Evolutionary conservation across 2,329 filamentous ascomycete species (phyloP), one percentile per base, ranked within the genome.

Genomic region (Claviceps cyperi): DNA sequence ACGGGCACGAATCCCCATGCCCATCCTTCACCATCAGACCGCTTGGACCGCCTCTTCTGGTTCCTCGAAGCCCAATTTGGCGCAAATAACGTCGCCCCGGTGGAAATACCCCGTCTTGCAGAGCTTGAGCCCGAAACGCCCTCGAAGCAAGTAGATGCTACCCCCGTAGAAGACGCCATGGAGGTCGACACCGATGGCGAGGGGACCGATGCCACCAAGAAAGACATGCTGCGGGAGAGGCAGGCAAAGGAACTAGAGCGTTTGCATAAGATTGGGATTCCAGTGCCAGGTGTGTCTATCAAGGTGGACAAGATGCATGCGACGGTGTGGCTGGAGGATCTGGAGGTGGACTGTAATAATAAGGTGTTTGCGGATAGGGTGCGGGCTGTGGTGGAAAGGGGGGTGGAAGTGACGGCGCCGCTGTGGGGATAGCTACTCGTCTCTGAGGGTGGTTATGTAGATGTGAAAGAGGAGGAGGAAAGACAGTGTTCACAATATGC

Each of bases 11-110:
- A 95, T 62, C 84, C 83, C 0, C 88, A 94, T 65, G 77, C 83
- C 13, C 77, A 84, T 43, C 68, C 88, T 41, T 77, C 77, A 9
- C 75, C 89, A 0, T 74, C 83, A 43, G 87, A 94, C 58, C 84
- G 87, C 40, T 80, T 97, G 40, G 79, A 84, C 54, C 83, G 91
- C 36, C 80, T 98, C 19, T 84, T 94, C 68, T 86, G 95, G 80
- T 95, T 98, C 71, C 82, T 98, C 14, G 92, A 98, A 71, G 86
- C 90, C 2, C 92, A 98, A 65, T 98, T 98, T 62, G 92, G 92
- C 54, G 74, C 80, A 35, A 83, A 92, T 55, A 83, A 87, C 52
- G 81, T 97, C 51, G 74, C 77, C 0, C 89, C 91, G 4, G 85
- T 97, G 56, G 76, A 82, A 39, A 71, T 67, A 60, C 70, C 88